phyloP scores from a whole-genome alignment of 2,329 filamentous ascomycete species.

The Hypoxylon sp. region DNA sequence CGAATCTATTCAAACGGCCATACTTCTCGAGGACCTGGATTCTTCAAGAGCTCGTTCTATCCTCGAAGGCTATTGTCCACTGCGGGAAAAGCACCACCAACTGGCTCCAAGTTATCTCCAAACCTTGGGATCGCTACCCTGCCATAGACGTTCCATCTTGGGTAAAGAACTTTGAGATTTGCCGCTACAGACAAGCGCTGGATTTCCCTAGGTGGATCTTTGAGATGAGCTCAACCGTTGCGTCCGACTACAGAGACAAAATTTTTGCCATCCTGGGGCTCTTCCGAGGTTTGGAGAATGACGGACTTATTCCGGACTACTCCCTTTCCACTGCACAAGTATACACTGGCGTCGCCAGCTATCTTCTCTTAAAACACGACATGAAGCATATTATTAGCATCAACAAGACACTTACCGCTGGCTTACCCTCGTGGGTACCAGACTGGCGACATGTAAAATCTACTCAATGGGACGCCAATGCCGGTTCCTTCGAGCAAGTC shows the following conservation, averaged over 20 bases:
- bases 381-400: neutral
- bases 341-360: constrained; percentile 9
- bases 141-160: neutral
- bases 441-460: neutral
- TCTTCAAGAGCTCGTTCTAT: constrained; percentile 9
- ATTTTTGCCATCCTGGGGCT: constrained; percentile 3
- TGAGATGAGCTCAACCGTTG: neutral
- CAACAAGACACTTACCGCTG: neutral
- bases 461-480: neutral
- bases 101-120: neutral
- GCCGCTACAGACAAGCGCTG: neutral
- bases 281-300: neutral
- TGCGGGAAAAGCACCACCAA: neutral
- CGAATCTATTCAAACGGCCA: neutral
- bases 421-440: neutral
- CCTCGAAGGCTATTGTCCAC: neutral
- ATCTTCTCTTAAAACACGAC: neutral
- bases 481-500: neutral
- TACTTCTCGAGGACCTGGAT: constrained; percentile 12
- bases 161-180: neutral
- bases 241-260: constrained; percentile 3
- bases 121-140: neutral
- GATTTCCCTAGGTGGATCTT: constrained; percentile 8
- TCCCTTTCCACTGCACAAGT: constrained; percentile 5
- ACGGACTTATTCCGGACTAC: constrained; percentile 4